Conservation (phyloP, 805 yeast genomes). For the Cyberlindnera euphorbiiphila region DNA sequence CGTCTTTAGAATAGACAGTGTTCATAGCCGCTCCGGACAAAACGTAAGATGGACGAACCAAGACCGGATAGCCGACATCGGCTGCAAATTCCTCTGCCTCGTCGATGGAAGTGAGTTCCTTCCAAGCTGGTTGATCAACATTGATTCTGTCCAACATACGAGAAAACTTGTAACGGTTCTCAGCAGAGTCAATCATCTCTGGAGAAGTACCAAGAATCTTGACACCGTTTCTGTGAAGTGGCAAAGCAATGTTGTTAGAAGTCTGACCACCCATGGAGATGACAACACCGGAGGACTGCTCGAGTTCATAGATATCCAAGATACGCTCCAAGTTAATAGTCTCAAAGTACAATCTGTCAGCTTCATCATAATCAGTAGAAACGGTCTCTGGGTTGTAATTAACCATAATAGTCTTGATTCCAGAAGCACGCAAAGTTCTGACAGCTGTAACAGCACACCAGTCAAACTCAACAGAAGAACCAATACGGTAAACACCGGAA, state of each 20-base stretch:
- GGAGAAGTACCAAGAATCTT: conserved; percentile 93
- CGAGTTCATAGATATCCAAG: conserved; percentile 93
- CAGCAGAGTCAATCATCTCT: conserved; percentile 92
- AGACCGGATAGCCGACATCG: conserved; percentile 88
- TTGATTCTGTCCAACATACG: conserved; percentile 87
- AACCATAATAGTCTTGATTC: conserved; percentile 90
- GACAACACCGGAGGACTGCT: conserved; percentile 83
- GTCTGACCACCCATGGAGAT: conserved; percentile 97
- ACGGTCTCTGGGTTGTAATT: conserved; percentile 99
- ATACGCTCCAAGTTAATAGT: conserved; percentile 50
- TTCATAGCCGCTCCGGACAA: conserved; percentile 99
- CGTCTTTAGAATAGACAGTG: conserved; percentile 75
- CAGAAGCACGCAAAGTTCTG: conserved; percentile 82
- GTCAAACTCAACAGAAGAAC: conserved; percentile 97
- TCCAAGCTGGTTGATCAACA: conserved; percentile 97
- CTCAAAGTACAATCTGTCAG: conserved; percentile 92
- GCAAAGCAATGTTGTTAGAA: conserved; percentile 93
- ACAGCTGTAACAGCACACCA: conserved; percentile 99
- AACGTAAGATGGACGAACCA: conserved; percentile 96
- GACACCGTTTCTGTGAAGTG: conserved; percentile 76
- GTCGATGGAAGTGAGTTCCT: conserved; percentile 80
- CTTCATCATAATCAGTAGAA: conserved; percentile 97
- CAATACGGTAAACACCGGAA: conserved; percentile 98
- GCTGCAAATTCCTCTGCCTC: conserved; percentile 86
- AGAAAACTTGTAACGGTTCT: conserved; percentile 97